Base-by-base conservation (phyloP, 305 asterid genomes). In the Fraxinus platypoda region DNA sequence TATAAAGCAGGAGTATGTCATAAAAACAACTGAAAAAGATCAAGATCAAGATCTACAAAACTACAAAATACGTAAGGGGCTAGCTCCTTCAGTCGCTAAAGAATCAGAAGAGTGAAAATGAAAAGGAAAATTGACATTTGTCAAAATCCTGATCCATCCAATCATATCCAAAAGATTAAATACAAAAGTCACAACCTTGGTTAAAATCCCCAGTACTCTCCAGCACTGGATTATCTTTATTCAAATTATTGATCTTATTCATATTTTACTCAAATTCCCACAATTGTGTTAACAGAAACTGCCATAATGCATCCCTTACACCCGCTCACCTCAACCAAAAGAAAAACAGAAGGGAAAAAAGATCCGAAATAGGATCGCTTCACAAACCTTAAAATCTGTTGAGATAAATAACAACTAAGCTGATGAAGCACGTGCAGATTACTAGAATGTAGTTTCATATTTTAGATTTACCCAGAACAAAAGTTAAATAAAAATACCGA, bases 71-170 rank as follows among this genome's bases (percentile, higher is more conserved):
- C 35, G 7, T n/a, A 21, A 64, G 72, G 71, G 30, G 30, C 82
- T 34, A 21, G 33, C 28, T 72, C 49, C 37, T 30, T 70, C 38
- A 28, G 75, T 13, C 23, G 3, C 75, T 13, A 70, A 77, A 76
- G 35, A 38, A 82, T 70, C 68, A 71, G 77, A 77, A 75, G 31
- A 28, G 74, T 23, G 30, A 71, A 34, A 81, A 34, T 17, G 33
- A 73, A 12, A n/a, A 80, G 26, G 46, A 76, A 59, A 81, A 52
- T 8, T 59, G 2, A 5, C 8, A 52, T 52, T 52, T 13, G 57
- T 59, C 80, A 70, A 49, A 46, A 79, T 26, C 75, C 43, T 25
- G 35, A 76, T 70, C 70, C 68, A 71, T 5, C 73, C 70, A 82
- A 30, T 19, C 37, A 76, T 8, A 77, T 34, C 23, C 71, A 74